Base-by-base conservation (phyloP, 768 basidiomycete genomes). In the Serendipita indica region DNA sequence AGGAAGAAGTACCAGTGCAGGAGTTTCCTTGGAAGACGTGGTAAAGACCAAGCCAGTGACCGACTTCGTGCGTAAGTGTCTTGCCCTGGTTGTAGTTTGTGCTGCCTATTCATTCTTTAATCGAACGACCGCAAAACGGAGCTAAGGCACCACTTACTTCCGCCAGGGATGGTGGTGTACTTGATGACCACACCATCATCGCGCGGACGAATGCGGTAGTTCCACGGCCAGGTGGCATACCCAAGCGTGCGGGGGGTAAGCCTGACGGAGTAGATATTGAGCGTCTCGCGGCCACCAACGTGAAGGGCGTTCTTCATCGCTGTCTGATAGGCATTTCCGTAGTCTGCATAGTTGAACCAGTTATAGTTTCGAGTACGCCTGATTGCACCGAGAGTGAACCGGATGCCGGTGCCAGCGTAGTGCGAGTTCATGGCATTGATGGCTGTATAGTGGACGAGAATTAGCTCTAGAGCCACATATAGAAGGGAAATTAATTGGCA, bases 41-140 rank as follows among this genome's bases (percentile, higher is more conserved):
- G 68, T 73, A 79, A 22, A 80, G 72, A 27, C 79, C 79, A 60
- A 78, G 69, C 79, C 79, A 81, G 69, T 80, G 79, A n/a, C 79
- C 78, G 49, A 72, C 74, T 66, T 81, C 80, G 64, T 81, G 80
- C 13, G 74, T 78, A 60, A 77, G 63, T 41, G 76, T 81, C 33
- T 57, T 35, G 25, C 63, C 63, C 66, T 75, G 61, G 67, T 80
- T 72, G 68, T 64, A 79, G 57, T 68, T 67, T 20, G 32, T n/a
- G n/a, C n/a, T n/a, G n/a, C n/a, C n/a, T n/a, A n/a, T n/a, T n/a
- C n/a, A n/a, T n/a, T n/a, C n/a, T n/a, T n/a, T n/a, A n/a, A n/a
- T n/a, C n/a, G n/a, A n/a, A n/a, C n/a, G n/a, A n/a, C n/a, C n/a
- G n/a, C n/a, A n/a, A n/a, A n/a, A n/a, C n/a, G n/a, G n/a, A n/a